phyloP scores from a whole-genome alignment of 805 yeast species.

The Candida tallmaniae region DNA sequence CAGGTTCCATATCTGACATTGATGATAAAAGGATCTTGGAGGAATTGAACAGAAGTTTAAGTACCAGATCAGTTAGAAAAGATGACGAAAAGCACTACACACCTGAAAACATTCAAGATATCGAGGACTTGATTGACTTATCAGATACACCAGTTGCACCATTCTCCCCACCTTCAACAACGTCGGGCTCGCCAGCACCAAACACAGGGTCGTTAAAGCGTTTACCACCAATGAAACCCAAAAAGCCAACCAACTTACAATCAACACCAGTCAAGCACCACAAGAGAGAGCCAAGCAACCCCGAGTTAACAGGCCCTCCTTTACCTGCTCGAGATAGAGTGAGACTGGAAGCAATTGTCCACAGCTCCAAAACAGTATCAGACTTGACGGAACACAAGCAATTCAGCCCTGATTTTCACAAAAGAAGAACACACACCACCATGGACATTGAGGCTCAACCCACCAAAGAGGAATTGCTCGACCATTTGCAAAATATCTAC shows the following conservation, averaged over 20 bases:
- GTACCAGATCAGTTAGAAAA: slow-evolving; percentile 2
- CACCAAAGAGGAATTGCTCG: slow-evolving; percentile 9
- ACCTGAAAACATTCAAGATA: slow-evolving; percentile 8
- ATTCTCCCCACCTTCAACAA: slow-evolving; percentile 4
- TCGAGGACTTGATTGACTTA: slow-evolving; percentile 35
- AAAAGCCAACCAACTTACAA: slow-evolving; percentile 40
- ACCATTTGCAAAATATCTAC: slow-evolving; percentile 12
- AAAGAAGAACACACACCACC: background rate
- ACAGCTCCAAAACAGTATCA: slow-evolving; percentile 8
- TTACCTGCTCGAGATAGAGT: slow-evolving; percentile 21
- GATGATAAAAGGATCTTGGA: slow-evolving; percentile 35
- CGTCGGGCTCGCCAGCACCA: slow-evolving; percentile 1
- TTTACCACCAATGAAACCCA: slow-evolving; percentile 44
- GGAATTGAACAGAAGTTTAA: slow-evolving; percentile 24
- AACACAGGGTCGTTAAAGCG: no score
- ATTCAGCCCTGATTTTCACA: slow-evolving; percentile 10
- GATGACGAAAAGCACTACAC: background rate
- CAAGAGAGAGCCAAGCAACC: slow-evolving; percentile 1
- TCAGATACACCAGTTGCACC: slow-evolving; percentile 19
- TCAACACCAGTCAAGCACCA: slow-evolving; percentile 22
- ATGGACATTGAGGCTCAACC: slow-evolving; percentile 10
- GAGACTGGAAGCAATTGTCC: slow-evolving; percentile 2
- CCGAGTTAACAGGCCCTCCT: no score
- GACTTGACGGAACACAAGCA: slow-evolving; percentile 3
- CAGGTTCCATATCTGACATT: slow-evolving; percentile 57